Evolutionary conservation across 108 stramenopile genomes (phyloP).

Genomic region (Cyclotella cryptica): DNA sequence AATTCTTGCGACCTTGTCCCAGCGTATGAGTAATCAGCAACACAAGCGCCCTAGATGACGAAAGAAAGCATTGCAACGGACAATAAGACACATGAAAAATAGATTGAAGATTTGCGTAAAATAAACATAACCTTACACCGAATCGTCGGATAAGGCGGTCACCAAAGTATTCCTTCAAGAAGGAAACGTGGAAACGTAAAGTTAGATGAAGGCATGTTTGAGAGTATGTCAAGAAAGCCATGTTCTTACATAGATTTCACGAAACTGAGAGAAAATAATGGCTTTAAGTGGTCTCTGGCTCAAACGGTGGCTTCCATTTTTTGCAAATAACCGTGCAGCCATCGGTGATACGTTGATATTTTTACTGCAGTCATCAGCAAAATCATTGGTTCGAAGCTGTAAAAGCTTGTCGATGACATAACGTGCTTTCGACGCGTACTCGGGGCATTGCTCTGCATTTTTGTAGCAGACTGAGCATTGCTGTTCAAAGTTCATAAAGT

Average conservation of each 20-base stretch:
- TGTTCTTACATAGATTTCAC: slow-evolving; percentile 46
- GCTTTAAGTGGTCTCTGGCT: slow-evolving; percentile 71
- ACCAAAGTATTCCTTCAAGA: slow-evolving; percentile 62
- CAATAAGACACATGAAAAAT: not conserved
- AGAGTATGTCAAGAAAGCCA: not conserved
- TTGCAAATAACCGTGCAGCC: slow-evolving; percentile 42
- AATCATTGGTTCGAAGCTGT: slow-evolving; percentile 35
- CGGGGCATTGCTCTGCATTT: slow-evolving; percentile 63
- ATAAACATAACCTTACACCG: slow-evolving; percentile 42
- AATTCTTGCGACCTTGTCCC: slow-evolving; percentile 62
- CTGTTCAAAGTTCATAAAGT: slow-evolving; percentile 42
- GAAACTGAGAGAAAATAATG: slow-evolving; percentile 87
- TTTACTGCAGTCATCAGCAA: not conserved
- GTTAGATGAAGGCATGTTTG: not conserved
- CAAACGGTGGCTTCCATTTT: not conserved
- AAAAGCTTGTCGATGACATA: slow-evolving; percentile 70
- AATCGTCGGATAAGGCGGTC: slow-evolving; percentile 70
- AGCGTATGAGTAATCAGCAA: slow-evolving; percentile 83
- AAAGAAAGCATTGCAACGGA: not conserved
- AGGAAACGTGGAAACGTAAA: not conserved
- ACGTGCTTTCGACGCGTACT: slow-evolving; percentile 72
- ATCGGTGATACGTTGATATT: slow-evolving; percentile 24
- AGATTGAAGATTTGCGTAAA: not conserved
- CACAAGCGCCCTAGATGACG: slow-evolving; percentile 46
- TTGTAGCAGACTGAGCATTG: slow-evolving; percentile 67